phyloP scores from a whole-genome alignment of 306 rosid genomes.

The Pterocarpus santalinus region DNA sequence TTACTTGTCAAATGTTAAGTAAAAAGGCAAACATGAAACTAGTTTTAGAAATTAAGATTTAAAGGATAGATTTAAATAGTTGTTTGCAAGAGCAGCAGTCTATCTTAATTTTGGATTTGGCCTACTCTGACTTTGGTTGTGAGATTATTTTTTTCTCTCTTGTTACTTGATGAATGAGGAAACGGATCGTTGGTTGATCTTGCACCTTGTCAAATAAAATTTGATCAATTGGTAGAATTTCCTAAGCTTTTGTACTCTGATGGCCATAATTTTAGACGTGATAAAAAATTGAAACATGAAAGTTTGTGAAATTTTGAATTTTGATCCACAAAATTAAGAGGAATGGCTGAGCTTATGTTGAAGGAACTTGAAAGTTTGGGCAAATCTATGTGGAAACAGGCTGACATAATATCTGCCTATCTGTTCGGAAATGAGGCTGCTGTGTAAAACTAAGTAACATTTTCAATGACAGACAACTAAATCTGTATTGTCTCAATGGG shows the following conservation, averaged over 20 bases:
- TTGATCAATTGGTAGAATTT: neutral
- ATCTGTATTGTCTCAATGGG: no score
- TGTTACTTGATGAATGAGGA: constrained; percentile 6
- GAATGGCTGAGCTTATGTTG: no score
- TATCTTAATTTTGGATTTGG: neutral
- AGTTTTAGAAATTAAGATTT: neutral
- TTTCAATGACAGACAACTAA: no score
- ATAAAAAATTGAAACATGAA: no score
- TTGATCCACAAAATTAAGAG: no score
- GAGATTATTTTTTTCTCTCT: constrained; percentile 4
- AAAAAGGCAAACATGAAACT: neutral
- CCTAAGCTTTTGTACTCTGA: neutral
- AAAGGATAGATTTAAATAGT: neutral
- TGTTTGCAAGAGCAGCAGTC: neutral
- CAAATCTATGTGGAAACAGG: no score
- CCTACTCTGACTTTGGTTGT: neutral
- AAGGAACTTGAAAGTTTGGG: no score
- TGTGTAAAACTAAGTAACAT: no score
- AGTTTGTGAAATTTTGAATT: no score
- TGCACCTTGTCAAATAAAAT: neutral
- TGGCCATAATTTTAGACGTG: neutral
- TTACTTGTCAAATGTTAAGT: constrained; percentile 13
- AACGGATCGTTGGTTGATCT: neutral
- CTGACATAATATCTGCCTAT: no score
- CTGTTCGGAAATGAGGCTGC: no score